Base-by-base conservation (phyloP, 352 stramenopile species). In the Phytophthora cajani region DNA sequence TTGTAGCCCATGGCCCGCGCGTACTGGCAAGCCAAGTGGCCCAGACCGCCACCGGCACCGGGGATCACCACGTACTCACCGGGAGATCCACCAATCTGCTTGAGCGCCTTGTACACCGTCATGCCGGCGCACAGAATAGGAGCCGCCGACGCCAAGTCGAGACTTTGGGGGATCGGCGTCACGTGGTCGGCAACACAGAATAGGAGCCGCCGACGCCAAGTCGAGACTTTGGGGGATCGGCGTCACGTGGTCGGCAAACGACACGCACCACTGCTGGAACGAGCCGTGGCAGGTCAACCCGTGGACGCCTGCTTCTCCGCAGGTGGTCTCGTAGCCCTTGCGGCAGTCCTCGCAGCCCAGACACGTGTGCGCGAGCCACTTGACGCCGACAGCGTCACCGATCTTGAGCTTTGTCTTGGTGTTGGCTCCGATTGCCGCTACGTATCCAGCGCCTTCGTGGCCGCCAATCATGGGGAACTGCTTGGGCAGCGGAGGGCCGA, bases 111-210 rank as follows among this genome's bases (percentile, higher is more conserved):
- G 74, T 94, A 98, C 9, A 85, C 86, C 0, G 91, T 98, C 60
- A 97, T 83, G 21, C 92, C 92, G 8, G 91, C 90, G 73, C 92
- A 98, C 38, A 98, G 71, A n/a, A 97, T 77, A 0, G 89, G 80
- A 23, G 81, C 89, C 1, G 84, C 82, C 4, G 67, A 72, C 8
- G 75, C 62, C 32, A 90, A 67, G 7, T 78, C 52, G n/a, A 97
- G 57, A 49, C 64, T 72, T 5, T 74, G 52, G 2, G 90, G 90
- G 71, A 97, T 87, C 36, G 85, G 80, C 4, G 89, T 90, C 63
- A 97, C 89, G 58, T 82, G 75, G 58, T 92, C 72, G 0, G 77
- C 79, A 62, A 92, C 92, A 98, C 36, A 98, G 71, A n/a, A 97
- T 77, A 0, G 89, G 80, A 23, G 81, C 89, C 1, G 84, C 84